A percentile compares a stretch with the other conserved stretches of the same genome.
Evolutionary conservation across 1,284 basidiomycete genomes (phyloP).

Genomic region (Cutaneotrichosporon cavernicola): DNA sequence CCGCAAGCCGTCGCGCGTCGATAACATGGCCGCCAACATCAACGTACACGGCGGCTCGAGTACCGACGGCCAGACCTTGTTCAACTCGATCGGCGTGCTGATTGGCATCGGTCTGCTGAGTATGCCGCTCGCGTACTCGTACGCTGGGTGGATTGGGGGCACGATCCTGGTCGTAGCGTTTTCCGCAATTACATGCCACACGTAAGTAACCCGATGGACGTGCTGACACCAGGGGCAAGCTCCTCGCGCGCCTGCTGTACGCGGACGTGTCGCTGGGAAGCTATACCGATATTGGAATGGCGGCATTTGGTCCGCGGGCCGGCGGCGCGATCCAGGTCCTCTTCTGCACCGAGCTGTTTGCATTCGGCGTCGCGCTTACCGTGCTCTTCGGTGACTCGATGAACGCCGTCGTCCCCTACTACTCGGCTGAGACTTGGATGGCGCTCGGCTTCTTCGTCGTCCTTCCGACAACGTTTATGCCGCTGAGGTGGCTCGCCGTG

Average conservation of each 20-base stretch:
- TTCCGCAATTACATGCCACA: constrained; percentile 78
- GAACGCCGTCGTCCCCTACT: constrained; percentile 65
- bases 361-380: constrained; percentile 68
- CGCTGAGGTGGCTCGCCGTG: constrained; percentile 76
- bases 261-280: constrained; percentile 69
- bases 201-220: constrained; percentile 59
- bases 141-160: constrained; percentile 80
- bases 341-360: constrained; percentile 82
- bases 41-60: background rate
- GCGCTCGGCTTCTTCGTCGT: constrained; percentile 71
- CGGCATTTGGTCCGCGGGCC: constrained; percentile 75
- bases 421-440: constrained; percentile 72
- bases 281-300: constrained; percentile 83
- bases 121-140: constrained; percentile 81
- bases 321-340: constrained; percentile 52
- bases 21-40: constrained; percentile 3
- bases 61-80: constrained; percentile 60
- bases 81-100: constrained; percentile 82
- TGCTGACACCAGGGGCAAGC: constrained; percentile 65
- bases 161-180: constrained; percentile 72
- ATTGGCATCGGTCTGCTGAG: constrained; percentile 87
- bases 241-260: constrained; percentile 72
- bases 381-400: constrained; percentile 84
- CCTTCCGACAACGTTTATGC: constrained; percentile 78
- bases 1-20: background rate